Evolutionary conservation across 495 filamentous ascomycete species (phyloP).

Genomic region (Penicilliopsis zonata): DNA sequence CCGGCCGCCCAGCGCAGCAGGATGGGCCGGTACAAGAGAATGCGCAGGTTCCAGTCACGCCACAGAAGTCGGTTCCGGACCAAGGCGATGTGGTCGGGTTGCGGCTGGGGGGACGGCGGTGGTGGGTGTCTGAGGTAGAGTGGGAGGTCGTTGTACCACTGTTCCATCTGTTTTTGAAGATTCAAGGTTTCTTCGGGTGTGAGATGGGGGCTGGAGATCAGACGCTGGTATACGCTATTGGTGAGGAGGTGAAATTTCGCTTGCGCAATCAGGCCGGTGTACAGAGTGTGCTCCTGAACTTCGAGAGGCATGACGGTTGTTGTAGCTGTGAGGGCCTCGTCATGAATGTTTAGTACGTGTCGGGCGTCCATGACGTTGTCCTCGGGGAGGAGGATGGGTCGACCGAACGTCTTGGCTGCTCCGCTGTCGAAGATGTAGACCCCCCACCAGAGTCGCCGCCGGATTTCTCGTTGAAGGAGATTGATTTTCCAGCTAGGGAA

Average conservation of each 20-base stretch:
- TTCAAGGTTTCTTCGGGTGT: slow-evolving; percentile 33
- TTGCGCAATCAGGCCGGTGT: slow-evolving; percentile 38
- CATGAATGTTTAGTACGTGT: slow-evolving; percentile 37
- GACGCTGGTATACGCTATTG: slow-evolving; percentile 35
- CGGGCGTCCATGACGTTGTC: slow-evolving; percentile 36
- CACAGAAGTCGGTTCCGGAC: slow-evolving; percentile 33
- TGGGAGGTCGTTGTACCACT: slow-evolving; percentile 34
- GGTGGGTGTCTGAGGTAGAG: slow-evolving; percentile 29
- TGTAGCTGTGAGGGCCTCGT: slow-evolving; percentile 29
- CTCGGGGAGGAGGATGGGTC: slow-evolving; percentile 35
- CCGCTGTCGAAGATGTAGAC: slow-evolving; percentile 38
- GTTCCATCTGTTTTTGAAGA: slow-evolving; percentile 34
- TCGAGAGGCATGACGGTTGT: slow-evolving; percentile 32
- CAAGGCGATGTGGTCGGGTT: slow-evolving; percentile 24
- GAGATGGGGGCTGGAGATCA: slow-evolving; percentile 38
- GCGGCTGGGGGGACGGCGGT: slow-evolving; percentile 13
- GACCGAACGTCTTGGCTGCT: slow-evolving; percentile 35
- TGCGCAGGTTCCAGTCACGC: slow-evolving; percentile 40
- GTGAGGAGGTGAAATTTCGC: slow-evolving; percentile 37
- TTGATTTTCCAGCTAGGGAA: slow-evolving; percentile 42
- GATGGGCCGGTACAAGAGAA: slow-evolving; percentile 40
- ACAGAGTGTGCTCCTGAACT: slow-evolving; percentile 31
- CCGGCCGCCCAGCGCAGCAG: slow-evolving; percentile 36
- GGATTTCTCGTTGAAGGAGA: slow-evolving; percentile 35
- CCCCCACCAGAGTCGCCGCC: slow-evolving; percentile 34